These are phyloP conservation scores for Pleomassaria siparia DNA, from an alignment of 2,329 filamentous ascomycete species.

Conservation along the genomic window DNA sequence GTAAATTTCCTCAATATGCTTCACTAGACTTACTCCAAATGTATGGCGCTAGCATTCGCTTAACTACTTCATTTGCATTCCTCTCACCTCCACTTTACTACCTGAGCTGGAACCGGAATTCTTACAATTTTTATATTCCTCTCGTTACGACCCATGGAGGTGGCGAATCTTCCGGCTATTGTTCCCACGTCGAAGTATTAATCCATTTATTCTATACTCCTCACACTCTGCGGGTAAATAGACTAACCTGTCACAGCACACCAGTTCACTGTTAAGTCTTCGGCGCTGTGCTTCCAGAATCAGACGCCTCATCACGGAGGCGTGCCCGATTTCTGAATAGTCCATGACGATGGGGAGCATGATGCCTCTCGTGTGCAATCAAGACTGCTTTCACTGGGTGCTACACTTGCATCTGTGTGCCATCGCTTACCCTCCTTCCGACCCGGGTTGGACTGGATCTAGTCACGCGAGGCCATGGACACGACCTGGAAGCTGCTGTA, in stretches of 20 bases:
- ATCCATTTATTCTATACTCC: constrained; percentile 26
- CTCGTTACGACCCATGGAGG: constrained; percentile 10
- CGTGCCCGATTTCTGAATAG: constrained; percentile 14
- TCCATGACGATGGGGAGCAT: constrained; percentile 7
- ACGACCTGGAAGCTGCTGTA: constrained; percentile 21
- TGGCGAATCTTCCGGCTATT: constrained; percentile 23
- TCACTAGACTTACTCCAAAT: no score
- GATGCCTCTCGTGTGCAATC: constrained; percentile 23
- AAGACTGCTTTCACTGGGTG: constrained; percentile 11
- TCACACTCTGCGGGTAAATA: constrained; percentile 36
- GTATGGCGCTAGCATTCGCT: constrained; percentile 12
- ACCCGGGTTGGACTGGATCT: constrained; percentile 18
- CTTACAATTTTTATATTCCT: background rate
- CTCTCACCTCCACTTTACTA: constrained; percentile 2
- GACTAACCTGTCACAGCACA: constrained; percentile 19
- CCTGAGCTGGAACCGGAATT: background rate
- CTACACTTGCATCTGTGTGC: constrained; percentile 9
- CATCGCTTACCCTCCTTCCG: constrained; percentile 14
- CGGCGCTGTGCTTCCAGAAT: constrained; percentile 23
- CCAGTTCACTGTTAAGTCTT: constrained; percentile 15
- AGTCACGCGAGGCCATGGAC: constrained; percentile 27
- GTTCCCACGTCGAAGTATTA: constrained; percentile 17
- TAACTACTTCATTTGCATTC: constrained; percentile 10
- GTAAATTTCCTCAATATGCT: no score
- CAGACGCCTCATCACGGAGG: constrained; percentile 14